A percentile compares a stretch with the other conserved stretches of the same genome.
phyloP scores from a whole-genome alignment of 192 early-diverging fungal genomes.

The Mortierella claussenii region DNA sequence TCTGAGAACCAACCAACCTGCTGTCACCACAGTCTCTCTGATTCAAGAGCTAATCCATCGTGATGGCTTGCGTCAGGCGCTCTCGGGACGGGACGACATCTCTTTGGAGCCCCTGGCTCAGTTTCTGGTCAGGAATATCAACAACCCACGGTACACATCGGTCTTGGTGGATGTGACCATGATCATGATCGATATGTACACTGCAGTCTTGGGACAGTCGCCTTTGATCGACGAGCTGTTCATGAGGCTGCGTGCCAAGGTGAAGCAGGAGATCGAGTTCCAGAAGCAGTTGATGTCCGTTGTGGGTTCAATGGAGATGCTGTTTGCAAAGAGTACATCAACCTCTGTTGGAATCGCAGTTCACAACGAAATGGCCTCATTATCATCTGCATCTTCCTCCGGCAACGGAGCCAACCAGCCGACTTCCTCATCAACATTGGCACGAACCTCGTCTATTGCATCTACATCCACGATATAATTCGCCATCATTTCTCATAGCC shows the following conservation, averaged over 20 bases:
- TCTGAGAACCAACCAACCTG: constrained; percentile 68
- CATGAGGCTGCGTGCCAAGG: constrained; percentile 71
- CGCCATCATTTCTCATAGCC: not conserved
- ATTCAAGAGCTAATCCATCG: constrained; percentile 92
- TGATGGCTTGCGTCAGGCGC: constrained; percentile 79
- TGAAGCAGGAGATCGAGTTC: constrained; percentile 79
- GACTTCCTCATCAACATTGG: not conserved
- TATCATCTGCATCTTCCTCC: not conserved
- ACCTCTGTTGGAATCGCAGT: constrained; percentile 38
- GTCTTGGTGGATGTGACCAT: constrained; percentile 85
- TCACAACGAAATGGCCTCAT: constrained; percentile 43
- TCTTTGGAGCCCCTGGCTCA: constrained; percentile 84
- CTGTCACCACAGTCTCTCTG: constrained; percentile 77
- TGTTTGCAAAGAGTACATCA: constrained; percentile 68
- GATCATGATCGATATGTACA: constrained; percentile 86
- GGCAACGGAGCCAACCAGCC: not conserved
- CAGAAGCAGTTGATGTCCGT: constrained; percentile 83
- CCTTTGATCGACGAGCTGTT: constrained; percentile 84
- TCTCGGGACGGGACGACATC: constrained; percentile 89
- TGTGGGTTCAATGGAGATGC: constrained; percentile 86
- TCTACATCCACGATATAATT: constrained; percentile 18
- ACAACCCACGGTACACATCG: constrained; percentile 80
- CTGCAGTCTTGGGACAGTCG: constrained; percentile 81
- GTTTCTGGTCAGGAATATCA: constrained; percentile 85
- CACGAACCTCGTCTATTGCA: not conserved